A percentile compares a stretch with the other conserved stretches of the same genome.
phyloP scores from a whole-genome alignment of 2,329 filamentous ascomycete species.

The Ophioceras dolichostomum region DNA sequence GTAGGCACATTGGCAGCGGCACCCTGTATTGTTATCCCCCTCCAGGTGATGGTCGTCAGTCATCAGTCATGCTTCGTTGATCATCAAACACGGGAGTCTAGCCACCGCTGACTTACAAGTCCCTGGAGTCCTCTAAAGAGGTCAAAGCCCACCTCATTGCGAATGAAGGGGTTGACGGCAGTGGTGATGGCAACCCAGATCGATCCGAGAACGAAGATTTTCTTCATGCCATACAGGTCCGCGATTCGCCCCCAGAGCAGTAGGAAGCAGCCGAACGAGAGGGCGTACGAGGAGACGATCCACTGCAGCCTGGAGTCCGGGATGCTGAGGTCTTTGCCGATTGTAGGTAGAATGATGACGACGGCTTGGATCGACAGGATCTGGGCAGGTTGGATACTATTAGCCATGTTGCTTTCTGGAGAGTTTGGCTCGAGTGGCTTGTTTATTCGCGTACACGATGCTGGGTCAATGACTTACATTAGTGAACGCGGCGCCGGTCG shows the following conservation, averaged over 20 bases:
- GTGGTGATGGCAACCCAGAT: slow-evolving; percentile 49
- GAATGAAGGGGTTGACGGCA: slow-evolving; percentile 49
- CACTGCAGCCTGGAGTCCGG: slow-evolving; percentile 50
- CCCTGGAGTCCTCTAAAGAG: slow-evolving; percentile 55
- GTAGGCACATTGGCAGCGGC: slow-evolving; percentile 60
- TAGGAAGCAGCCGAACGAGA: slow-evolving; percentile 56
- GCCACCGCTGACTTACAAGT: slow-evolving; percentile 31
- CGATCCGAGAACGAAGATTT: slow-evolving; percentile 52
- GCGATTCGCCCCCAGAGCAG: slow-evolving; percentile 56
- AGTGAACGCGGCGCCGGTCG: slow-evolving; percentile 42
- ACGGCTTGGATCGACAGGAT: slow-evolving; percentile 41
- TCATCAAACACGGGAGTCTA: too few species aligned
- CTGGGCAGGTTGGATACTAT: slow-evolving; percentile 3
- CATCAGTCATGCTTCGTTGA: too few species aligned
- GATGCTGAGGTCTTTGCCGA: slow-evolving; percentile 41
- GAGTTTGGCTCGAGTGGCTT: too few species aligned
- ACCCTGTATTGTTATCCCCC: slow-evolving; percentile 30
- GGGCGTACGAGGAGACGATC: slow-evolving; percentile 53
- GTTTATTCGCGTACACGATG: too few species aligned
- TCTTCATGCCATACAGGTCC: slow-evolving; percentile 53
- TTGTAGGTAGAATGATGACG: slow-evolving; percentile 51
- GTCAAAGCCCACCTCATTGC: slow-evolving; percentile 56
- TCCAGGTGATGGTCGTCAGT: too few species aligned
- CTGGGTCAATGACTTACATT: too few species aligned
- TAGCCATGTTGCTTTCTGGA: neutral